Evolutionary conservation across 495 filamentous ascomycete genomes (phyloP).

Genomic region (Podospora comata): DNA sequence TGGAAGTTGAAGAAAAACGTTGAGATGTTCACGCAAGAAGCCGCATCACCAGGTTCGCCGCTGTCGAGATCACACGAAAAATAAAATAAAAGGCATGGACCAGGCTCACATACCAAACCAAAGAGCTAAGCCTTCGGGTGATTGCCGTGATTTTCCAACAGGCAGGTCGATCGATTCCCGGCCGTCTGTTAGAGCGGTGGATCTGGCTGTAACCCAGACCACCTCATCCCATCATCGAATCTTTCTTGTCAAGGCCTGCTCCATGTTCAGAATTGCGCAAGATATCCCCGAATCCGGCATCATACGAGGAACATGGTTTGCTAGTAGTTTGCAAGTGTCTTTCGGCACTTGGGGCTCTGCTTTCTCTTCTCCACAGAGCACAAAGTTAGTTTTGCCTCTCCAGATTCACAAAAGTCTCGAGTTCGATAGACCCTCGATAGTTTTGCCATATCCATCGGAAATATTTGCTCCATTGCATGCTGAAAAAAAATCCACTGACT

Average conservation of each 20-base stretch:
- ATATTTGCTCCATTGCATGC: too few species aligned
- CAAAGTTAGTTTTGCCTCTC: not conserved
- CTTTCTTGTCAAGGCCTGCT: not conserved
- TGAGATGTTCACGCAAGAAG: not conserved
- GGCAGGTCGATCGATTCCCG: not conserved
- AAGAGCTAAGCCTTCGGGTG: slow-evolving; percentile 9
- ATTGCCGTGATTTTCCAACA: slow-evolving; percentile 9
- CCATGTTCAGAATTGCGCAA: not conserved
- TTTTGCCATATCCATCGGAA: too few species aligned
- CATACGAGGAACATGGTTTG: not conserved
- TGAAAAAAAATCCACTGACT: too few species aligned
- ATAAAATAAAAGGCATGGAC: not conserved
- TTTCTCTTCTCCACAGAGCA: not conserved
- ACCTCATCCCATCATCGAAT: not conserved
- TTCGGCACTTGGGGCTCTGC: not conserved
- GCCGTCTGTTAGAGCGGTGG: not conserved
- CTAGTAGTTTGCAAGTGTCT: not conserved
- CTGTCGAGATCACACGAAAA: not conserved
- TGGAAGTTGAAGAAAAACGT: not conserved
- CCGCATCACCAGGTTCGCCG: not conserved
- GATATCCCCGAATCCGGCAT: not conserved
- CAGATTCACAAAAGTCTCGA: too few species aligned
- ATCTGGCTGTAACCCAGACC: not conserved
- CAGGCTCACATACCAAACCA: not conserved
- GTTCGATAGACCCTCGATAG: too few species aligned